A percentile compares a stretch with the other conserved stretches of the same genome.
Conservation (phyloP, 1,284 basidiomycete genomes). For the Anthracocystis setariae region DNA sequence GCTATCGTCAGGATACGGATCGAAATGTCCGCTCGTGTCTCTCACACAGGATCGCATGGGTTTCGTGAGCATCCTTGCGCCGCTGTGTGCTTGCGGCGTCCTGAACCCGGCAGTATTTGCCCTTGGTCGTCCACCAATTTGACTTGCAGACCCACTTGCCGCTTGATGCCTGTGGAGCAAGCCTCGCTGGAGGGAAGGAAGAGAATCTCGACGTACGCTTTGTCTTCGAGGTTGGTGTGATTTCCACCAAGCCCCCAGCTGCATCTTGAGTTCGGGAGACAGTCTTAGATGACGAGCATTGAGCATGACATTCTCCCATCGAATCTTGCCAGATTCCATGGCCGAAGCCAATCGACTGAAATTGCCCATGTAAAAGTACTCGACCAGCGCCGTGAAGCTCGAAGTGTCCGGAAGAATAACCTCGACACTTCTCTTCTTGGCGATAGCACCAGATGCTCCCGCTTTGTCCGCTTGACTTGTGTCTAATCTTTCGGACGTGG, state of each 20-base stretch:
- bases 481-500: neutral
- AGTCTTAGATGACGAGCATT: constrained; percentile 17
- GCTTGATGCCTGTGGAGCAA: no score
- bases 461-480: neutral
- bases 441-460: neutral
- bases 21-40: no score
- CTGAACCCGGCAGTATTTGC: no score
- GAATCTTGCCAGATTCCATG: constrained; percentile 13
- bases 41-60: no score
- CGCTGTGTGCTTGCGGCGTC: no score
- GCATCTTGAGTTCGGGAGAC: neutral
- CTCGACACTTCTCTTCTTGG: neutral
- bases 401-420: constrained; percentile 11
- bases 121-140: no score
- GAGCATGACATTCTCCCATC: constrained; percentile 31
- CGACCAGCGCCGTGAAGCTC: constrained; percentile 13
- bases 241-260: constrained; percentile 26
- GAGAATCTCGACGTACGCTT: neutral
- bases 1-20: no score
- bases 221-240: neutral
- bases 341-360: constrained; percentile 9
- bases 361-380: constrained; percentile 29
- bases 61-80: no score
- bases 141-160: no score
- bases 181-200: no score